Evolutionary conservation across 257 asterid species (phyloP), one percentile per base, ranked within the genome.

Genomic region (Knoxia roxburghii): DNA sequence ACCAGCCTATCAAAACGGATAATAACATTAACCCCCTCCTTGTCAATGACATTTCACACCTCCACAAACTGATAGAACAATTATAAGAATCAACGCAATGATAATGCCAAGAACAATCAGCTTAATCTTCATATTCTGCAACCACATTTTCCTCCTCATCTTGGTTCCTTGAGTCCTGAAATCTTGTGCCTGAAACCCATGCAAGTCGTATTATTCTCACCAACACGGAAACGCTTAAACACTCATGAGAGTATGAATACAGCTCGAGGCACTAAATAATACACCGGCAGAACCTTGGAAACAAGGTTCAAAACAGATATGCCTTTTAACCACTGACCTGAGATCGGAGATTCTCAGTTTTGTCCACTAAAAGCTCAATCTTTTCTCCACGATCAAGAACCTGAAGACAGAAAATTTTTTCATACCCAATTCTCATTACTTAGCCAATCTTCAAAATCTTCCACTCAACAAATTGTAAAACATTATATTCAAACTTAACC

Each of bases 331-430:
- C 21, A 76, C 87, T 26, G 24, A 89, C 96, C 96, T 89, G 96
- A 46, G 95, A 87, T 40, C 86, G 94, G 64, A 91, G 96, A 72
- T 87, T 86, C 87, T 91, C 96, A 55, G 96, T 86, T 78, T 89
- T 91, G 77, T 89, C 98, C 75, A 91, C 96, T 62, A 91, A 78
- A 71, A 91, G 91, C 77, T 91, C 98, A 73, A 91, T 89, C 76
- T 89, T 89, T 77, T 89, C 98, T 53, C 98, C 96, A 73, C 98
- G 98, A 61, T 89, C 98, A 80, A 91, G 95, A 60, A 91, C 98
- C 98, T 91, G 83, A 51, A 73, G 49, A 41, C 27, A 14, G 18
- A 17, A 65, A 66, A 29, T 53, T 24, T 5, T 37, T n/a, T 66
- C 45, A 32, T 67, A 65, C n/a, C 49, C 55, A 57, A 58, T 30